A percentile compares a stretch with the other conserved stretches of the same genome.
Evolutionary conservation across 805 yeast species (phyloP).

Genomic region (Saccharomyces mikatae): DNA sequence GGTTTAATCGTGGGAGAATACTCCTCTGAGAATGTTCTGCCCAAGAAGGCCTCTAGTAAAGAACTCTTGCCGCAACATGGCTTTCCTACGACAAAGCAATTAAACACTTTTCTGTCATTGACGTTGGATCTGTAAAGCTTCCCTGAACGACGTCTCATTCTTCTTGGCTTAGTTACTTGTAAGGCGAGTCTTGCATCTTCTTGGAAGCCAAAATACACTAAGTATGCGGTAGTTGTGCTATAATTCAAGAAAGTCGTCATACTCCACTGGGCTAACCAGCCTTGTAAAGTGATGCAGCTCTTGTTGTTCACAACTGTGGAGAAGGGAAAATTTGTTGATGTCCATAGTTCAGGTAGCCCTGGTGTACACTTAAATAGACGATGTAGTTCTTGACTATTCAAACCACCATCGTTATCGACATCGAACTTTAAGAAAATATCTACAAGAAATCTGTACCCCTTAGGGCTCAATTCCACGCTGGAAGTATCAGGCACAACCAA

Average conservation of each 20-base stretch:
- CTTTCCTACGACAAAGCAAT: constrained; percentile 81
- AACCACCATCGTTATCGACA: constrained; percentile 93
- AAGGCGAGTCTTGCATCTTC: constrained; percentile 45
- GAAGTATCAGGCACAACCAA: constrained; percentile 65
- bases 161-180: constrained; percentile 76
- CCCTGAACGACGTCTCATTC: constrained; percentile 55
- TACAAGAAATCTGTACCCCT: constrained; percentile 85
- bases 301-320: constrained; percentile 85
- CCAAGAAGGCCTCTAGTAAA: constrained; percentile 70
- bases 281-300: constrained; percentile 87
- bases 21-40: constrained; percentile 57
- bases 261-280: constrained; percentile 99
- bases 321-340: constrained; percentile 73
- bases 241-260: constrained; percentile 87
- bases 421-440: constrained; percentile 84
- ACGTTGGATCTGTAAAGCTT: constrained; percentile 61
- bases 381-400: constrained; percentile 62
- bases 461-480: constrained; percentile 86
- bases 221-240: constrained; percentile 74
- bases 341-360: constrained; percentile 85
- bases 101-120: constrained; percentile 82
- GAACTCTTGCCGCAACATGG: constrained; percentile 84
- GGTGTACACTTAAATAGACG: constrained; percentile 83
- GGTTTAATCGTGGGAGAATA: constrained; percentile 81
- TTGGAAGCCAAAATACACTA: constrained; percentile 87